Percentiles rank a stretch among this genome's conserved stretches.
Conservation (phyloP, 1,284 basidiomycete genomes). For the Cutaneotrichosporon dermatis region DNA sequence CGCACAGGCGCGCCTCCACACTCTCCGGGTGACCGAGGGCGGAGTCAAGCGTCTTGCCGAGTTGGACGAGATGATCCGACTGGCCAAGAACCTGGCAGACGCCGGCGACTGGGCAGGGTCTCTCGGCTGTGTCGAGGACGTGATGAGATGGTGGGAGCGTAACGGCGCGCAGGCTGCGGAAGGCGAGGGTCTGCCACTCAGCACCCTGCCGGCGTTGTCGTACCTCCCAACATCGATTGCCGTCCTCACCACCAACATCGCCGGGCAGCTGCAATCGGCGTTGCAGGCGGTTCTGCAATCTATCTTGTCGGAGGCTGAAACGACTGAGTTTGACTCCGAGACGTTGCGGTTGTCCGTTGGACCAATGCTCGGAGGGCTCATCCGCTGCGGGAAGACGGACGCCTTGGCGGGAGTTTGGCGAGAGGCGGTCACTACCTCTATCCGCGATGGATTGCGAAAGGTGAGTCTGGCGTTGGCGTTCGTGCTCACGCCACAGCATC, state of each 20-base stretch:
- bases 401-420: slow-evolving; percentile 70
- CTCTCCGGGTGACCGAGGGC: slow-evolving; percentile 59
- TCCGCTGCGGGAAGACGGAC: slow-evolving; percentile 68
- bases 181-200: slow-evolving; percentile 25
- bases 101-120: slow-evolving; percentile 83
- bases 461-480: slow-evolving; percentile 21
- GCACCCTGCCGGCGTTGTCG: slow-evolving; percentile 64
- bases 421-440: slow-evolving; percentile 64
- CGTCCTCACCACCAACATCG: slow-evolving; percentile 64
- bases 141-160: slow-evolving; percentile 63
- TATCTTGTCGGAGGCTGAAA: slow-evolving; percentile 56
- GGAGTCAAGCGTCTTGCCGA: slow-evolving; percentile 64
- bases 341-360: slow-evolving; percentile 43
- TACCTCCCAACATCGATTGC: slow-evolving; percentile 66
- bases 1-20: slow-evolving; percentile 60
- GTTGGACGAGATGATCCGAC: slow-evolving; percentile 67
- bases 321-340: slow-evolving; percentile 24
- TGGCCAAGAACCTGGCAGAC: slow-evolving; percentile 66
- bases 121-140: slow-evolving; percentile 66
- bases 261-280: slow-evolving; percentile 70
- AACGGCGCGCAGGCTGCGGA: slow-evolving; percentile 12
- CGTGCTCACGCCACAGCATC: slow-evolving; percentile 22
- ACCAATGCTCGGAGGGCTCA: slow-evolving; percentile 69
- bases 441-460: slow-evolving; percentile 55
- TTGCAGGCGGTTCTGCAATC: slow-evolving; percentile 65